Percentiles rank a stretch among this genome's conserved stretches.
Conservation (phyloP, 179 eudicot genomes). For the Drosera spatulata region DNA sequence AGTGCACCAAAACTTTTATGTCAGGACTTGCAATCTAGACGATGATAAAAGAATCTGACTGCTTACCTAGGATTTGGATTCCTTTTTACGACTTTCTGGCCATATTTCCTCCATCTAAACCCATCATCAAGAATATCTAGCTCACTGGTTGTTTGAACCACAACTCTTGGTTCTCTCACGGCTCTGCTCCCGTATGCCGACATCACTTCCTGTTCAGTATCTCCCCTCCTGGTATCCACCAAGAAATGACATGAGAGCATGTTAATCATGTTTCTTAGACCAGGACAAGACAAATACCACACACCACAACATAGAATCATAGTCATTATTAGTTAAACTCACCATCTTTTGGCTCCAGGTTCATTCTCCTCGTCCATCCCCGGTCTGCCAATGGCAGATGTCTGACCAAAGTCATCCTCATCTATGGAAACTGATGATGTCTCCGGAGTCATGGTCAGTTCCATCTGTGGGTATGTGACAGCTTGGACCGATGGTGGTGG, state of each 20-base stretch:
- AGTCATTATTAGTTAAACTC: neutral
- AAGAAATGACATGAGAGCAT: neutral
- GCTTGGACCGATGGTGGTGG: constrained; percentile 10
- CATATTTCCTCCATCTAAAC: constrained; percentile 38
- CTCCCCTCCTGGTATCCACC: constrained; percentile 31
- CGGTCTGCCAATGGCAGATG: constrained; percentile 28
- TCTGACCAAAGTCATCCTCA: constrained; percentile 45
- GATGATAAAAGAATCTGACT: neutral
- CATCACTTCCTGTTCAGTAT: constrained; percentile 45
- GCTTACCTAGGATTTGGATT: constrained; percentile 81
- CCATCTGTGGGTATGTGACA: constrained; percentile 18
- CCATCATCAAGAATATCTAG: constrained; percentile 88
- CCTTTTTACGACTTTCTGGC: constrained; percentile 51
- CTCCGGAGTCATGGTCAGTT: constrained; percentile 41
- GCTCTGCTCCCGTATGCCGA: constrained; percentile 50
- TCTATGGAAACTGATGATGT: constrained; percentile 48
- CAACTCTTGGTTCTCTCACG: constrained; percentile 78
- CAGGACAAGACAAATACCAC: neutral
- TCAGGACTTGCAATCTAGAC: neutral
- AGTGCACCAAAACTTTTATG: neutral
- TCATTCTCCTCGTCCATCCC: constrained; percentile 50
- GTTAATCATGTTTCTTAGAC: neutral
- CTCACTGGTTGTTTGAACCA: constrained; percentile 77
- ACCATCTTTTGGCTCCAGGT: constrained; percentile 73
- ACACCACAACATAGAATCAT: neutral